Base-by-base conservation (phyloP, 495 filamentous ascomycete species). In the Trichoderma virens region DNA sequence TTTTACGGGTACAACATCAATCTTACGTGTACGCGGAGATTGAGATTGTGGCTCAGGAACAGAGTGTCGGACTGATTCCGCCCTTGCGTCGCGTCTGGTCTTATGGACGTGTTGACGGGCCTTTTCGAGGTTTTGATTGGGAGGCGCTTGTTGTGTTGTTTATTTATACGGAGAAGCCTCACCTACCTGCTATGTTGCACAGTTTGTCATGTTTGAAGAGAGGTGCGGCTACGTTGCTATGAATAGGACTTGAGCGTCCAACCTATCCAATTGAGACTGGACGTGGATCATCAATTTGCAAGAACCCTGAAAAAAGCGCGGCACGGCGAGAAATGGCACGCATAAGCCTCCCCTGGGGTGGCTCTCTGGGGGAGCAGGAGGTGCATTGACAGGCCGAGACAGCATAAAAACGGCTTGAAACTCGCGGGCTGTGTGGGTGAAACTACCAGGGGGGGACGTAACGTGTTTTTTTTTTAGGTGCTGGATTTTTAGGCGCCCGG, bases 341-440 rank as follows among this genome's bases (percentile, higher is more conserved):
- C 45, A 51, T 51, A 51, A 51, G 20, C n/a, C 45, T n/a, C n/a
- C n/a, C n/a, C n/a, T n/a, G n/a, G n/a, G n/a, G n/a, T n/a, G n/a
- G n/a, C n/a, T n/a, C n/a, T n/a, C n/a, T n/a, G n/a, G n/a, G n/a
- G n/a, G n/a, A n/a, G n/a, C n/a, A n/a, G n/a, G n/a, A n/a, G n/a
- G n/a, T n/a, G 45, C 45, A 51, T 51, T 51, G 45, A 51, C 45
- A 51, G 45, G 45, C 45, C 45, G 45, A 51, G 16, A 51, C 45
- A 51, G 45, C 45, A 20, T 23, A 20, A 16, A 25, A 51, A 7
- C 5, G 45, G 45, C 45, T 51, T 51, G 45, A 51, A 51, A 51
- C 45, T n/a, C n/a, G n/a, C 45, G 45, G 45, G n/a, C 45, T 51
- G 45, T 51, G 45, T 20, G 45, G 45, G 45, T 51, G 45, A 51